phyloP scores from a whole-genome alignment of 2,329 filamentous ascomycete species.

The Aspergillus pseudotamarii region DNA sequence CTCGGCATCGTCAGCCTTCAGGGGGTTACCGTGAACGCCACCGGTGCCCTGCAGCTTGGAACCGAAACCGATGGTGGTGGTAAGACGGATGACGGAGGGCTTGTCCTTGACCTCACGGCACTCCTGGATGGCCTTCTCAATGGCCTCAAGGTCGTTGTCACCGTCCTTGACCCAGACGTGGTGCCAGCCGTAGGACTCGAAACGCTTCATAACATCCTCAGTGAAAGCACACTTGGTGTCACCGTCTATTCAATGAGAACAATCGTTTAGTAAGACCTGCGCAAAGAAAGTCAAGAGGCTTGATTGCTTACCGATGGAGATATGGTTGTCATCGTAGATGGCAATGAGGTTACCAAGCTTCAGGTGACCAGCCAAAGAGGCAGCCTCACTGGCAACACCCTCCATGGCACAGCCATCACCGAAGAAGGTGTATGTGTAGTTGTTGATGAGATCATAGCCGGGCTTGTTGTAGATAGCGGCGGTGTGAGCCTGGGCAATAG shows the following conservation, averaged over 20 bases:
- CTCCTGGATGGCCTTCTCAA: conserved; percentile 85
- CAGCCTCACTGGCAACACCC: conserved; percentile 92
- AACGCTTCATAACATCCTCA: conserved; percentile 91
- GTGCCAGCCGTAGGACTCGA: conserved; percentile 98
- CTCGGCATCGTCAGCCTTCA: conserved; percentile 93
- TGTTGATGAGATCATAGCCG: conserved; percentile 85
- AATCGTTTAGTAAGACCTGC: background rate
- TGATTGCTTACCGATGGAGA: conserved; percentile 67
- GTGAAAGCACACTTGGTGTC: conserved; percentile 96
- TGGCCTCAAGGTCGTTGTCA: conserved; percentile 82
- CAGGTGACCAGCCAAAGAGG: conserved; percentile 89
- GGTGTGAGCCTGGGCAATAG: conserved; percentile 92
- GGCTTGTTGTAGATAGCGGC: conserved; percentile 95
- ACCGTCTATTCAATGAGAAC: conserved; percentile 63
- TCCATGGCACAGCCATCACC: conserved; percentile 99
- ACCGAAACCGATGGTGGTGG: conserved; percentile 95
- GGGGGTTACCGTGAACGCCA: conserved; percentile 92
- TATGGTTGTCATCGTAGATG: conserved; percentile 99
- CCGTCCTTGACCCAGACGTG: conserved; percentile 80
- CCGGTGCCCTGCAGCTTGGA: conserved; percentile 91
- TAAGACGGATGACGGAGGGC: conserved; percentile 94
- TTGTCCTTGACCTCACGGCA: conserved; percentile 90
- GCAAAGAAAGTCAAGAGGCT: background rate
- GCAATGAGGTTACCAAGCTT: conserved; percentile 97
- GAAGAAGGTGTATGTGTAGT: conserved; percentile 96